These are phyloP conservation scores for Ensete ventricosum DNA, from an alignment of 176 grass and related monocot species.

Conservation along the genomic window DNA sequence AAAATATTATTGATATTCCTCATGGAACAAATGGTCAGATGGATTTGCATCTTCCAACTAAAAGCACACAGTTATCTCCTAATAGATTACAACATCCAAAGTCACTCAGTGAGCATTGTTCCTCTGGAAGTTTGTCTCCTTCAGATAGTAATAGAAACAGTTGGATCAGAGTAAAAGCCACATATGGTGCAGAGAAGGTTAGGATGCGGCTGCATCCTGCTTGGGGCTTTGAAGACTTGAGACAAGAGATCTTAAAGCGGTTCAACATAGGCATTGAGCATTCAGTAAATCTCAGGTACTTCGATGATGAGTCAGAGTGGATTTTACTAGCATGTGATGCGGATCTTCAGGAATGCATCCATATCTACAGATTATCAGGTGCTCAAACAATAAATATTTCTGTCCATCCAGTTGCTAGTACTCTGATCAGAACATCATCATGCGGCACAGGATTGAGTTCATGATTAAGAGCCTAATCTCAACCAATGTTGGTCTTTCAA, in stretches of 20 bases:
- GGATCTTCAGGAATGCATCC: conserved; percentile 85
- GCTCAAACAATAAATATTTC: conserved; percentile 80
- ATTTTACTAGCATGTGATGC: conserved; percentile 86
- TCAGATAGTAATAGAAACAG: conserved; percentile 28
- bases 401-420: neutral
- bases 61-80: conserved; percentile 28
- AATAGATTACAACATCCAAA: conserved; percentile 23
- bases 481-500: neutral
- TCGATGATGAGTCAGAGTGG: conserved; percentile 96
- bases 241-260: conserved; percentile 63
- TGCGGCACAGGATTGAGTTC: neutral
- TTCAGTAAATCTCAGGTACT: conserved; percentile 64
- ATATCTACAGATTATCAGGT: conserved; percentile 65
- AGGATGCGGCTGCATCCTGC: conserved; percentile 60
- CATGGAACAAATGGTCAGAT: conserved; percentile 34
- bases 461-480: neutral
- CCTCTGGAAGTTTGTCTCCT: conserved; percentile 25
- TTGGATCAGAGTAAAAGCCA: conserved; percentile 76
- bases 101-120: conserved; percentile 24
- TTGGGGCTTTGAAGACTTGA: conserved; percentile 57
- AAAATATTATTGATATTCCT: conserved; percentile 26
- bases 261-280: conserved; percentile 43
- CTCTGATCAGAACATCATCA: neutral
- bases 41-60: conserved; percentile 33
- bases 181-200: conserved; percentile 69